Evolutionary conservation across 129 eudicot species (phyloP), one percentile per base, ranked within the genome.

Genomic region (Flaveria brownii): DNA sequence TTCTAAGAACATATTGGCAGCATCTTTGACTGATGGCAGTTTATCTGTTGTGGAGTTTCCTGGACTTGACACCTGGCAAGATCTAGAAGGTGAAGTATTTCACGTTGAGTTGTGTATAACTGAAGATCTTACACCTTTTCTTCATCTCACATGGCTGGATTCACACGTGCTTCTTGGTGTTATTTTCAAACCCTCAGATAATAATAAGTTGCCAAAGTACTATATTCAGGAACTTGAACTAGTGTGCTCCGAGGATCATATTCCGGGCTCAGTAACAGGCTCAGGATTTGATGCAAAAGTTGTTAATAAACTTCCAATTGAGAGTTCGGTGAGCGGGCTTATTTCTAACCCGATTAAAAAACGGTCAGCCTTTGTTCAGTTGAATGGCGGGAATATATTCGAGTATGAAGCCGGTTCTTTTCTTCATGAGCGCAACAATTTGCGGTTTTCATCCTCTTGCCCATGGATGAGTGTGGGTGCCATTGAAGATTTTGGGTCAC

Each of bases 21-120:
- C 86, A 47, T 87, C 84, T 82, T 78, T 94, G 65, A 85, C 98
- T 9, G 88, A 94, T 60, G 91, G 96, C 68, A 82, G 91, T 82
- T 85, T 94, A 78, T 87, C 93, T 84, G 78, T 94, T 76, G 91
- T 82, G 60, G 98, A 88, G 84, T 90, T 94, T 87, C 98, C 98
- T 64, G 68, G 50, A 6, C 77, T 91, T 75, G 91, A 87, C 72
- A 78, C 74, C 26, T 94, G 93, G 96, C 93, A 88, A 71, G 98
- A 88, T 22, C 86, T 93, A 33, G 98, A 94, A 81, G 96, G 90
- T 5, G 75, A 86, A 73, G 84, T 78, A 64, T 79, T 94, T 59
- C 49, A 9, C 60, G 81, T 83, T 80, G 96, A 88, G 83, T 77
- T 88, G 80, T 61, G 76, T 22, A n/a, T 67, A 46, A 80, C 78